These are phyloP conservation scores for Claviceps cyperi DNA, from an alignment of 2,329 filamentous ascomycete species.

Conservation along the genomic window DNA sequence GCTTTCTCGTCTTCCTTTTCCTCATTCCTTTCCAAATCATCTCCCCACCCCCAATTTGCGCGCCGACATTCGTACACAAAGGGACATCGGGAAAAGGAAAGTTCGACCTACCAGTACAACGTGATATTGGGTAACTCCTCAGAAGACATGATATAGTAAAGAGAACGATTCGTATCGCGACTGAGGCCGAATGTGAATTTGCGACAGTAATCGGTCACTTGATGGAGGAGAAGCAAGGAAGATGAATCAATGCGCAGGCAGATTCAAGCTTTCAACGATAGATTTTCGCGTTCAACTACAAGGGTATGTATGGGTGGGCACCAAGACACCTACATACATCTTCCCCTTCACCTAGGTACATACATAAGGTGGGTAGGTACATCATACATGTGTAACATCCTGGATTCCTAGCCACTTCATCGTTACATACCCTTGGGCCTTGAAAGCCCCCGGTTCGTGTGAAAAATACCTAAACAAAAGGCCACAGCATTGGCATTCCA, in stretches of 20 bases:
- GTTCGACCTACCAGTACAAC: conserved; percentile 42
- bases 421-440: no score
- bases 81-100: no score
- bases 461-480: no score
- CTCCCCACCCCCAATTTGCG: no score
- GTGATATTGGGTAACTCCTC: conserved; percentile 36
- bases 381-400: no score
- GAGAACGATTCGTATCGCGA: neutral
- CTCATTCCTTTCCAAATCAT: neutral
- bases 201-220: neutral
- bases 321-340: no score
- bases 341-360: no score
- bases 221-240: neutral
- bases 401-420: neutral
- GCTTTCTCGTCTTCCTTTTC: neutral
- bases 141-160: neutral
- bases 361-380: no score
- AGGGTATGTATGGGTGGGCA: no score
- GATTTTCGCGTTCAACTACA: no score
- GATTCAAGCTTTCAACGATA: neutral
- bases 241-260: neutral
- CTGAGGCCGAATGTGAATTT: neutral
- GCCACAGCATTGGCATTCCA: neutral
- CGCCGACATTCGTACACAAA: neutral
- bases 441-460: no score